Percentiles rank a stretch among this genome's conserved stretches.
phyloP scores from a whole-genome alignment of 768 basidiomycete species.

The Pleurotus sapidus region DNA sequence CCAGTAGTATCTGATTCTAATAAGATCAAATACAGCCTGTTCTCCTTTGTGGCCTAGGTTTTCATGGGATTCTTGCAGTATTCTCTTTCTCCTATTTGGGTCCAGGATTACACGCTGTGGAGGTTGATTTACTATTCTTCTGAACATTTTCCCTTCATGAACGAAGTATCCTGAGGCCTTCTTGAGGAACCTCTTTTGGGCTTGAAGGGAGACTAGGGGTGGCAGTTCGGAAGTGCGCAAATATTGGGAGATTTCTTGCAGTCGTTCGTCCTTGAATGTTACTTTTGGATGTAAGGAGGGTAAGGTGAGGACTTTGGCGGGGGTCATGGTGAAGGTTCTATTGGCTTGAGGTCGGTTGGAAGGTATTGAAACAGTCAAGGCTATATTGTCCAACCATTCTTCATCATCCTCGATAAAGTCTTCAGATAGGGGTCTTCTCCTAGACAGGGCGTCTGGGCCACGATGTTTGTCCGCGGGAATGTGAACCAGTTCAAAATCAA shows the following conservation, averaged over 20 bases:
- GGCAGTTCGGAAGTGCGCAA: slow-evolving; percentile 12
- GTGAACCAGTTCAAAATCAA: slow-evolving; percentile 29
- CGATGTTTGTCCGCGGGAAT: slow-evolving; percentile 24
- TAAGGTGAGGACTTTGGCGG: not conserved
- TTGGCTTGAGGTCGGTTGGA: not conserved
- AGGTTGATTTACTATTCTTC: not conserved
- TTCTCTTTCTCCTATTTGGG: not conserved
- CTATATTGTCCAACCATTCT: slow-evolving; percentile 15
- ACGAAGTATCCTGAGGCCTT: slow-evolving; percentile 13
- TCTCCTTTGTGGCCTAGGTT: slow-evolving; percentile 20
- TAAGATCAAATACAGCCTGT: slow-evolving; percentile 11
- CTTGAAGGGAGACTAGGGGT: not conserved
- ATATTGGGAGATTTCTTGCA: slow-evolving; percentile 10
- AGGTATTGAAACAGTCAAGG: not conserved
- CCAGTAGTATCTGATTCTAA: slow-evolving; percentile 23
- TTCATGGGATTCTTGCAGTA: slow-evolving; percentile 19
- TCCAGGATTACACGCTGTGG: slow-evolving; percentile 17
- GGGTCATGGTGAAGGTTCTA: not conserved
- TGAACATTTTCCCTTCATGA: slow-evolving; percentile 11
- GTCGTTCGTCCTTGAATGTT: not conserved
- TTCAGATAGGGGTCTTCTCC: slow-evolving; percentile 13
- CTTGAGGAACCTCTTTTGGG: slow-evolving; percentile 8
- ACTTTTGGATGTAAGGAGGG: not conserved
- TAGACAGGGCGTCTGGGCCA: slow-evolving; percentile 32
- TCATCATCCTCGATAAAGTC: slow-evolving; percentile 22